Conservation (phyloP, 768 basidiomycete species). For the Suillus subluteus region DNA sequence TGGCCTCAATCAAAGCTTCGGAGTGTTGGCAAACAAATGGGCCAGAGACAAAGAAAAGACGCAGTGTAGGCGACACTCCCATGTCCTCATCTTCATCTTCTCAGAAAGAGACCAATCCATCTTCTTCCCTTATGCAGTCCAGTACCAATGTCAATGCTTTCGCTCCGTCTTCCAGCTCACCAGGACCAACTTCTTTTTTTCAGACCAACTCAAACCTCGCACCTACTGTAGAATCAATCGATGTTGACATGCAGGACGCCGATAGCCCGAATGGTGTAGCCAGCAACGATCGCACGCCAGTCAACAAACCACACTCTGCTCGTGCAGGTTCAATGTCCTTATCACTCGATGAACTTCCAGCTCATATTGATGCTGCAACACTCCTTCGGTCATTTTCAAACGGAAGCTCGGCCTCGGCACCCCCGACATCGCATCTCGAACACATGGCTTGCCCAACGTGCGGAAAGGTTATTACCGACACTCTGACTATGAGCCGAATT, state of each 20-base stretch:
- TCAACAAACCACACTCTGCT: conserved; percentile 29
- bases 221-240: conserved; percentile 11
- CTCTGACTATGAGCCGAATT: conserved; percentile 39
- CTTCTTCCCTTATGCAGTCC: conserved; percentile 28
- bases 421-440: conserved; percentile 44
- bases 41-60: conserved; percentile 50
- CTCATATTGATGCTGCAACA: conserved; percentile 40
- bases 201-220: background rate
- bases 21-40: conserved; percentile 38
- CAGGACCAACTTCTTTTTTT: conserved; percentile 1
- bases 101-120: conserved; percentile 29
- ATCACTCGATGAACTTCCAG: conserved; percentile 53
- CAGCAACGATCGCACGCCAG: conserved; percentile 25
- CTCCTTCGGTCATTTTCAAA: conserved; percentile 35
- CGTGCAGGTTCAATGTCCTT: conserved; percentile 48
- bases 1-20: conserved; percentile 43
- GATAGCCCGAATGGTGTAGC: conserved; percentile 30
- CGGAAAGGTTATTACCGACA: conserved; percentile 52
- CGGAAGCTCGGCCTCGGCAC: conserved; percentile 44
- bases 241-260: conserved; percentile 35
- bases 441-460: conserved; percentile 58
- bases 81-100: conserved; percentile 32
- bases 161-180: conserved; percentile 5
- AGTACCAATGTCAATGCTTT: conserved; percentile 17
- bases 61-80: conserved; percentile 41